Base-by-base conservation (phyloP, 1,284 basidiomycete species). In the Tylopilus orsonianus region DNA sequence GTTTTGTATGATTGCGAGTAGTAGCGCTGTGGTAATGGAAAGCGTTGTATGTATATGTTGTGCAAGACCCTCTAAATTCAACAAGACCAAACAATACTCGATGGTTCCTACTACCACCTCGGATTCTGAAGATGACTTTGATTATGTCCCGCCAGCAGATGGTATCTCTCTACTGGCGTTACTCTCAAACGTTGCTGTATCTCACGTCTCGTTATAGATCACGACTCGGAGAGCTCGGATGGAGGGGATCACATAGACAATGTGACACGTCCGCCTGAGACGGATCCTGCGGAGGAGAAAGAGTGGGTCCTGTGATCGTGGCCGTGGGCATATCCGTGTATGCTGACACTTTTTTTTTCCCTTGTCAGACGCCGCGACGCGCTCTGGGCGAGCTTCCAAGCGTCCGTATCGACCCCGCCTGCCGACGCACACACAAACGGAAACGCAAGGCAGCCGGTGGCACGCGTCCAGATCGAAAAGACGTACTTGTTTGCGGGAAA, bases 401-500 rank as follows among this genome's bases (percentile, higher is more conserved):
- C 77, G 0, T 80, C 82, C 4, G 64, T 79, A 19, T 52, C 69
- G 0, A 57, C 66, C 4, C 50, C 62, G 10, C 22, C 37, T 2
- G n/a, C 47, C 27, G 13, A 32, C 3, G 24, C 9, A 7, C 27
- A 8, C 22, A 36, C 8, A 2, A 9, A 24, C 22, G 36, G 6
- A 5, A 37, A 16, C 4, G 22, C 0, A 4, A 44, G 54, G 7
- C 22, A 53, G 26, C 24, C 52, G 9, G 57, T 55, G 53, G 75
- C 72, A 47, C 71, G 72, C 56, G 74, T 91, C 35, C 85, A 81
- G 63, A 71, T 92, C 39, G 75, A 82, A 60, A 87, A 81, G 60
- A 75, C 72, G 41, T 86, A 82, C 64, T 66, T 79, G 27, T 92
- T 85, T 58, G 89, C 87, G 1, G 88, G 89, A 18, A 83, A 90